These are phyloP conservation scores for Melampsora larici-populina DNA, from an alignment of 1,284 basidiomycete species.

Conservation along the genomic window DNA sequence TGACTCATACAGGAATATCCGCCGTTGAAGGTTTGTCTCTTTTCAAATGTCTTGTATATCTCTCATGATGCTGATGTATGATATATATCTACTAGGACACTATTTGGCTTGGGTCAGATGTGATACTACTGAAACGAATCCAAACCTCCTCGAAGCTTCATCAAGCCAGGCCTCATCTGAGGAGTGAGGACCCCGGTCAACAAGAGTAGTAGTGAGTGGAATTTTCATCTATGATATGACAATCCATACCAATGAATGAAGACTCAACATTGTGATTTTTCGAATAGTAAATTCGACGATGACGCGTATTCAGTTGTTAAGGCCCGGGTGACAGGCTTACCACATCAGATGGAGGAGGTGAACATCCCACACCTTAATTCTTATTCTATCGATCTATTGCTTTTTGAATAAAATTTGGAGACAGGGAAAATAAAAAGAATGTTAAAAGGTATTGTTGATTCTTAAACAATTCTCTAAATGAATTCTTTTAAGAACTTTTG, in stretches of 20 bases:
- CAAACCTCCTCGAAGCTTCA: slow-evolving; percentile 35
- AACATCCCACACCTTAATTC: slow-evolving; percentile 73
- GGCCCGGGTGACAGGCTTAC: slow-evolving; percentile 74
- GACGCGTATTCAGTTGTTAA: slow-evolving; percentile 78
- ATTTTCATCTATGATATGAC: background rate
- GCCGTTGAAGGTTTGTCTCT: slow-evolving; percentile 67
- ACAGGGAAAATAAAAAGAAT: too few species aligned
- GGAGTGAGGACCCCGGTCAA: slow-evolving; percentile 39
- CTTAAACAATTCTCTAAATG: too few species aligned
- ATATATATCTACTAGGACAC: slow-evolving; percentile 29
- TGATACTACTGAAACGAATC: slow-evolving; percentile 33
- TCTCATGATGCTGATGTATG: background rate
- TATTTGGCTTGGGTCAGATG: slow-evolving; percentile 46
- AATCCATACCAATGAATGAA: background rate
- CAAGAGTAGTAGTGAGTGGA: slow-evolving; percentile 23
- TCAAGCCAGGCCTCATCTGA: slow-evolving; percentile 4
- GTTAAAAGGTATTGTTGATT: too few species aligned
- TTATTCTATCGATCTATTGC: too few species aligned
- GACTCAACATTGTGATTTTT: background rate
- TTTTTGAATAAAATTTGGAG: too few species aligned
- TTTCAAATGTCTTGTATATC: background rate
- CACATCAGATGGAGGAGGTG: slow-evolving; percentile 78
- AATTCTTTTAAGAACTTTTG: too few species aligned
- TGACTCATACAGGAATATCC: slow-evolving; percentile 93
- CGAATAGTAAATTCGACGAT: slow-evolving; percentile 65